Base-by-base conservation (phyloP, 192 early-diverging fungal genomes). In the Haplosporangium gracile region DNA sequence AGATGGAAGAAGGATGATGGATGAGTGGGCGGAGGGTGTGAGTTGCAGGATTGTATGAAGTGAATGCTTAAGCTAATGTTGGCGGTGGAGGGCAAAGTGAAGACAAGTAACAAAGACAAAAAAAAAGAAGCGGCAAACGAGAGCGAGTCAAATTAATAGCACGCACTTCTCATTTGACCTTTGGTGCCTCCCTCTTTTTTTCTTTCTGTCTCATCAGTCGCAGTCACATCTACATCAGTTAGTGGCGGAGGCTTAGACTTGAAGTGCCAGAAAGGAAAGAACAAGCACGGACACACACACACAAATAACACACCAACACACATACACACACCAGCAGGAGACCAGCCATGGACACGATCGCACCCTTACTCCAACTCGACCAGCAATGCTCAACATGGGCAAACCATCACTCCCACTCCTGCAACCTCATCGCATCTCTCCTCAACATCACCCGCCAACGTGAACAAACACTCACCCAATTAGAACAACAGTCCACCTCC, bases 371-470 rank as follows among this genome's bases (percentile, higher is more conserved):
- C 20, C 84, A 86, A 38, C 76, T 86, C 20, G 84, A 86, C 57
- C 60, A 86, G 29, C 79, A 86, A 77, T 86, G 84, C 68, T 78
- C 69, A 40, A 40, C 72, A 13, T 86, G 84, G 84, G 74, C 84
- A 40, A 77, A 77, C 24, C 84, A 86, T 0, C 84, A 86, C 57
- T 72, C 84, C 2, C 84, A 86, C 49, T 86, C 84, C 6, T 86
- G 84, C 72, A 86, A 86, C 36, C 57, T 86, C 24, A 26, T 86
- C 13, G 84, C 76, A 0, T 86, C 84, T 20, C 72, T 86, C 15
- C 70, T 81, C 40, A 86, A 86, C 53, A 86, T 86, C 60, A 81
- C 71, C 16, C 78, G 79, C 11, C 84, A 86, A 36, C 77, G 84
- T 22, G 79, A 86, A 18, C 84, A 86, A 49, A 86, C 84, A 5